Evolutionary conservation across 805 yeast species (phyloP).

Genomic region (Groenewaldozyma salmanticensis): DNA sequence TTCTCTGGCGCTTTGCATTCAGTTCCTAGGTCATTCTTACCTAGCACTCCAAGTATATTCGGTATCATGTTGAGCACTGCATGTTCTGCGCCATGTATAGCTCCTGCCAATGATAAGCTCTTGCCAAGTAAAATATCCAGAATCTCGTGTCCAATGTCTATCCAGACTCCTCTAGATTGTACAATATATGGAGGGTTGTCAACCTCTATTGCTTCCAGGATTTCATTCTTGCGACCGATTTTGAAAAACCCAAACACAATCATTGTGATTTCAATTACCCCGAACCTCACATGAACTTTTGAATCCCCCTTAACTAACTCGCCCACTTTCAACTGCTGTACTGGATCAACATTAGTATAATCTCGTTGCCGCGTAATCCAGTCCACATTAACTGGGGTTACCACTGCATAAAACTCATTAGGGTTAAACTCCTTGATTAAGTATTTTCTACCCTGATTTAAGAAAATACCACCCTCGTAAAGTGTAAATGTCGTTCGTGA

Average conservation of each 20-base stretch:
- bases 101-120: slow-evolving; percentile 66
- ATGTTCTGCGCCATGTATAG: slow-evolving; percentile 96
- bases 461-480: slow-evolving; percentile 85
- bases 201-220: slow-evolving; percentile 91
- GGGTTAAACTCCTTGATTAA: slow-evolving; percentile 75
- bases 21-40: slow-evolving; percentile 62
- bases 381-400: slow-evolving; percentile 81
- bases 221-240: slow-evolving; percentile 60
- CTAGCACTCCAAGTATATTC: slow-evolving; percentile 55
- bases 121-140: slow-evolving; percentile 49
- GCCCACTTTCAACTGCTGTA: slow-evolving; percentile 20
- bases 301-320: slow-evolving; percentile 1
- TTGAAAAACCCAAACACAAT: slow-evolving; percentile 91
- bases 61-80: slow-evolving; percentile 76
- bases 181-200: slow-evolving; percentile 71
- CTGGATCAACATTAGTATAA: slow-evolving; percentile 88
- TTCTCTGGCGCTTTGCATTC: slow-evolving; percentile 98
- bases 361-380: slow-evolving; percentile 92
- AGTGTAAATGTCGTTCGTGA: slow-evolving; percentile 82
- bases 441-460: slow-evolving; percentile 90
- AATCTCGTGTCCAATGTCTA: slow-evolving; percentile 67
- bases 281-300: slow-evolving; percentile 40
- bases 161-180: slow-evolving; percentile 79
- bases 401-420: slow-evolving; percentile 73
- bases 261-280: slow-evolving; percentile 61